Base-by-base conservation (phyloP, 208 protist genomes). In the Wallacemonas sp. region DNA sequence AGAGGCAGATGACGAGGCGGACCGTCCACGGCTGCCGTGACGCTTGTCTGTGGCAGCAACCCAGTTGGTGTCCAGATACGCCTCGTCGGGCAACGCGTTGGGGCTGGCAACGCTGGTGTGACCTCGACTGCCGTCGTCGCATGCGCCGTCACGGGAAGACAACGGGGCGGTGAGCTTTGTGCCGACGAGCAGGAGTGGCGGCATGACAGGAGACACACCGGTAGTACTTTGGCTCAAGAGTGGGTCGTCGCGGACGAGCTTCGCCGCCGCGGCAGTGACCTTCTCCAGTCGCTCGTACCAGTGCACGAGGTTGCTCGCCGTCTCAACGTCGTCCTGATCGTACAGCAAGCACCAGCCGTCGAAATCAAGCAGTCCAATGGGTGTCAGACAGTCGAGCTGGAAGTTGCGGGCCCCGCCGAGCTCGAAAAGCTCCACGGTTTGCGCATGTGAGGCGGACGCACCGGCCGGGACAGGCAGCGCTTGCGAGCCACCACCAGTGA, bases 271-370 rank as follows among this genome's bases (percentile, higher is more conserved):
- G n/a, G 8, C 27, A 3, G 23, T 6, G n/a, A 21, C 52, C 29
- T 24, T 9, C 29, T 38, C 56, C 21, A 89, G 46, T 58, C 68
- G 68, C 16, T 71, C 39, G 57, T 92, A 88, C 83, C 86, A 88
- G 27, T 68, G 61, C 5, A 68, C 48, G 6, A 92, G 74, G 41
- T 78, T 72, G n/a, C 72, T 57, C 9, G 80, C 76, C 73, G 82
- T 92, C 38, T 77, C 72, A n/a, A 75, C 71, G 60, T 78, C 78
- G 46, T 76, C 65, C 5, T 78, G 74, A 44, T 89, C 74, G 67
- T 95, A 92, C 24, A 95, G 55, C 32, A 92, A 87, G 34, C 92
- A 85, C 52, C 92, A 75, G 61, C 89, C 89, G 64, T 92, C 85
- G 61, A 88, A 89, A 26, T 61, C 39, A 23, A 92, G 81, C 2